Conservation (phyloP, 345 rosid genomes). For the Turritis glabra region DNA sequence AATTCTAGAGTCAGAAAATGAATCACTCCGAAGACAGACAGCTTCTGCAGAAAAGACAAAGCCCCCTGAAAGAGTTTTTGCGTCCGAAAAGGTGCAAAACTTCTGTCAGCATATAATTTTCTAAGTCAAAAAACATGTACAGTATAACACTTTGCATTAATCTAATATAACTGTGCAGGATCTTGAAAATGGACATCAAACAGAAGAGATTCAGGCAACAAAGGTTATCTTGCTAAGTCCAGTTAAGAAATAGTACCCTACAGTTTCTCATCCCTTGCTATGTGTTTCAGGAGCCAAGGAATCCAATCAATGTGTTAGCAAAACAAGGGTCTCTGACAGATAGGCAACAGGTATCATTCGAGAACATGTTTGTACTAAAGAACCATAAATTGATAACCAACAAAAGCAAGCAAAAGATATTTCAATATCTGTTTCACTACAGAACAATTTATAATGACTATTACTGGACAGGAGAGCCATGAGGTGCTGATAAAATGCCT, state of each 20-base stretch:
- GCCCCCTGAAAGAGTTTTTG: slow-evolving; percentile 33
- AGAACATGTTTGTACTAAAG: slow-evolving; percentile 9
- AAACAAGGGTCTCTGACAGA: slow-evolving; percentile 61
- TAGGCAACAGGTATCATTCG: slow-evolving; percentile 52
- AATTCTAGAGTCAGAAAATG: slow-evolving; percentile 54
- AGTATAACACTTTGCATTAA: slow-evolving; percentile 9
- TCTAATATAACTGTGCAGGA: slow-evolving; percentile 40
- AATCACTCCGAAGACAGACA: slow-evolving; percentile 42
- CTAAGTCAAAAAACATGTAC: neutral
- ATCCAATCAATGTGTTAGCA: slow-evolving; percentile 39
- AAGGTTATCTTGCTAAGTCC: slow-evolving; percentile 36
- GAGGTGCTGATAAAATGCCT: slow-evolving; percentile 56
- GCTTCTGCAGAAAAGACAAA: slow-evolving; percentile 39
- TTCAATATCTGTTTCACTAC: neutral
- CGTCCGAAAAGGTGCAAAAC: slow-evolving; percentile 42
- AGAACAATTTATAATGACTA: neutral
- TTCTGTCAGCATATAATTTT: neutral
- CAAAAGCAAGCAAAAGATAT: slow-evolving; percentile 16
- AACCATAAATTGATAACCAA: neutral
- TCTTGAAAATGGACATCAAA: slow-evolving; percentile 46
- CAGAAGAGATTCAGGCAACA: slow-evolving; percentile 42
- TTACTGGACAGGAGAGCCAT: slow-evolving; percentile 54
- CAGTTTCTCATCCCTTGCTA: slow-evolving; percentile 14
- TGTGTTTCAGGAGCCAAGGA: slow-evolving; percentile 47
- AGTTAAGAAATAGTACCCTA: slow-evolving; percentile 21